phyloP scores from a whole-genome alignment of 2,329 filamentous ascomycete genomes.

The Parafenestella ontariensis region DNA sequence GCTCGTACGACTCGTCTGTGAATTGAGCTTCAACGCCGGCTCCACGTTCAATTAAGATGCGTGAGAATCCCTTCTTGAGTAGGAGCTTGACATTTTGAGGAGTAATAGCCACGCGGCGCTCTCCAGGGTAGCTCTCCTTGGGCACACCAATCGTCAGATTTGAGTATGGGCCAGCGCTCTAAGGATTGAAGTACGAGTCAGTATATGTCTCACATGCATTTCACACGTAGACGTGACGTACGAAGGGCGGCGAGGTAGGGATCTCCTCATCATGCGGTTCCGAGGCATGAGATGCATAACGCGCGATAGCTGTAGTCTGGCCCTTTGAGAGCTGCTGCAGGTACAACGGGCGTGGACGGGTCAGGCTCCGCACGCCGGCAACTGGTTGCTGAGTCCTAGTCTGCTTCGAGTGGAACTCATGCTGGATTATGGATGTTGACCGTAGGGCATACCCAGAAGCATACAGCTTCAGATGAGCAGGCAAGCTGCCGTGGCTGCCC shows the following conservation, averaged over 20 bases:
- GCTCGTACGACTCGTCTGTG: conserved; percentile 76
- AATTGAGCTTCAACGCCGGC: conserved; percentile 82
- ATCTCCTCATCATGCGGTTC: conserved; percentile 47
- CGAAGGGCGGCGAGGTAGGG: conserved; percentile 43
- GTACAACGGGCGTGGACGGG: conserved; percentile 34
- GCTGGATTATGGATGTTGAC: conserved; percentile 25
- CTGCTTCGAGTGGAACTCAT: conserved; percentile 24
- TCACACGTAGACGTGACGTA: background rate
- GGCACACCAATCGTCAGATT: conserved; percentile 80
- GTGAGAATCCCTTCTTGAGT: conserved; percentile 83
- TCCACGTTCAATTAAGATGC: conserved; percentile 78
- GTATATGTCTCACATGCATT: background rate
- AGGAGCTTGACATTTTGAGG: conserved; percentile 82
- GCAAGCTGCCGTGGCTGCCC: conserved; percentile 21
- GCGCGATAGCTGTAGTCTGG: conserved; percentile 32
- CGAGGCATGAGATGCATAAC: conserved; percentile 42
- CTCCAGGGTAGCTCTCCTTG: conserved; percentile 76
- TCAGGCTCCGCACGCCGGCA: conserved; percentile 30
- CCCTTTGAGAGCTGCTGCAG: conserved; percentile 37
- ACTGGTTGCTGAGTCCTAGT: conserved; percentile 20
- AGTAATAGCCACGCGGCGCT: conserved; percentile 83
- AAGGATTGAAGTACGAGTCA: background rate
- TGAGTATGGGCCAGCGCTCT: conserved; percentile 65
- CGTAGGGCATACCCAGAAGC: conserved; percentile 23
- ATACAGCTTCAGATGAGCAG: conserved; percentile 27